A percentile compares a stretch with the other conserved stretches of the same genome.
phyloP scores from a whole-genome alignment of 495 filamentous ascomycete genomes.

The Hyaloscypha finlandica region DNA sequence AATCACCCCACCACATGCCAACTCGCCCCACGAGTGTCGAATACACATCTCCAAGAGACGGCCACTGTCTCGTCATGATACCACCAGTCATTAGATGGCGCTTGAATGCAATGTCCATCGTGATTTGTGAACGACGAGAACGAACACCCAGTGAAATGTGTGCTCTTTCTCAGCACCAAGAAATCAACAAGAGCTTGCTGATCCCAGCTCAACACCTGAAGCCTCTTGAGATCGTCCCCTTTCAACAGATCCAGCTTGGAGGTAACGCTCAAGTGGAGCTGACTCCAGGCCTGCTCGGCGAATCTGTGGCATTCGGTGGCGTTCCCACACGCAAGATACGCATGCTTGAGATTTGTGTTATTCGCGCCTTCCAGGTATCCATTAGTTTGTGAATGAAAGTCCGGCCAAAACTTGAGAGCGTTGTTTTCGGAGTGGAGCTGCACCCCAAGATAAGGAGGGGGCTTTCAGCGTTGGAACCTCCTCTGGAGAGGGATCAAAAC shows the following conservation, averaged over 20 bases:
- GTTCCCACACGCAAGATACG: constrained; percentile 29
- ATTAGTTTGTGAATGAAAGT: constrained; percentile 22
- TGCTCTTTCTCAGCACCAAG: constrained; percentile 28
- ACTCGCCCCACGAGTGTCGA: constrained; percentile 28
- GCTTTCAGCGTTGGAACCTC: constrained; percentile 14
- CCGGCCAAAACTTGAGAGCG: constrained; percentile 27
- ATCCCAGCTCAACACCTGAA: constrained; percentile 24
- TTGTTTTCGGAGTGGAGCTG: constrained; percentile 32
- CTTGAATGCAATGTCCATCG: constrained; percentile 32
- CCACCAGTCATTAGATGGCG: constrained; percentile 31
- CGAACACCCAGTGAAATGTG: constrained; percentile 30
- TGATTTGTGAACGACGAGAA: constrained; percentile 32
- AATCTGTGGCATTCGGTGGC: constrained; percentile 19
- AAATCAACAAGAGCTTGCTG: constrained; percentile 32
- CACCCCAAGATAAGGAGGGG: constrained; percentile 32
- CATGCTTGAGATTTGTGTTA: constrained; percentile 10
- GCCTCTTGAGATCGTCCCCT: constrained; percentile 17
- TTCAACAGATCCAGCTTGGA: constrained; percentile 27
- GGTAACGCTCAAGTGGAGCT: constrained; percentile 22
- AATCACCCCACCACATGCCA: constrained; percentile 29
- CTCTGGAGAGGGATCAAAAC: constrained; percentile 10
- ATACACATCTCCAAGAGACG: constrained; percentile 26
- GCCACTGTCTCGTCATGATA: constrained; percentile 25
- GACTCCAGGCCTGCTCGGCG: constrained; percentile 9
- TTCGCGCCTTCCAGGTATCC: constrained; percentile 23